These are phyloP conservation scores for Lactarius akahatsu DNA, from an alignment of 768 basidiomycete species.

Conservation along the genomic window DNA sequence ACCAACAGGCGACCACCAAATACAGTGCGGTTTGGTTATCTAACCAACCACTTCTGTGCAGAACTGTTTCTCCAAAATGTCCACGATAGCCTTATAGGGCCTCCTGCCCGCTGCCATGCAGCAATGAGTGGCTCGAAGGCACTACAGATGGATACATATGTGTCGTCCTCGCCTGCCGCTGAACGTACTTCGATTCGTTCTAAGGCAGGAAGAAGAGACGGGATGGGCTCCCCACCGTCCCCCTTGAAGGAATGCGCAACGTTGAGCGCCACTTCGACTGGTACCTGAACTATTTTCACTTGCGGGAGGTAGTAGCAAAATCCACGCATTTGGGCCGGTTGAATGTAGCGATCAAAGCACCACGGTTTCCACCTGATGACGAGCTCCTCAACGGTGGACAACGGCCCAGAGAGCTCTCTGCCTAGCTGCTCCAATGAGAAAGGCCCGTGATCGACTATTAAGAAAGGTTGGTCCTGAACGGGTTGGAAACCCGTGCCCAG, in stretches of 20 bases:
- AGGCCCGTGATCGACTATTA: not conserved
- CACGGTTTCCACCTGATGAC: not conserved
- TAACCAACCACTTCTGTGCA: not conserved
- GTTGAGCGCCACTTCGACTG: no score
- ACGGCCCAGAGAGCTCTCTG: not conserved
- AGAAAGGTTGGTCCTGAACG: not conserved
- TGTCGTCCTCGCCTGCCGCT: not conserved
- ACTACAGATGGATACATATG: not conserved
- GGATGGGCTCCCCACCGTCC: not conserved
- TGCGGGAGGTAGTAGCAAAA: not conserved
- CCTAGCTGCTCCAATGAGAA: not conserved
- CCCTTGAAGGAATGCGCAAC: not conserved
- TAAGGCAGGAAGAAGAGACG: not conserved
- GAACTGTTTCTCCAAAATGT: not conserved
- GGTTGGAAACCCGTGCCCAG: not conserved
- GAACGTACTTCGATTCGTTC: not conserved
- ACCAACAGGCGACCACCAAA: no score
- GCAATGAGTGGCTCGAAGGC: not conserved
- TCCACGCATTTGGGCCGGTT: not conserved
- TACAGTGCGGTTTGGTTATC: not conserved
- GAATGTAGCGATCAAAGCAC: not conserved
- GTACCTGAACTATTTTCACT: not conserved
- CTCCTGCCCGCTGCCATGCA: not conserved
- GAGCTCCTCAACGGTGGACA: not conserved
- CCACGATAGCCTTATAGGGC: not conserved